Base-by-base conservation (phyloP, 352 stramenopile species). In the Phytopythium ostracodes region DNA sequence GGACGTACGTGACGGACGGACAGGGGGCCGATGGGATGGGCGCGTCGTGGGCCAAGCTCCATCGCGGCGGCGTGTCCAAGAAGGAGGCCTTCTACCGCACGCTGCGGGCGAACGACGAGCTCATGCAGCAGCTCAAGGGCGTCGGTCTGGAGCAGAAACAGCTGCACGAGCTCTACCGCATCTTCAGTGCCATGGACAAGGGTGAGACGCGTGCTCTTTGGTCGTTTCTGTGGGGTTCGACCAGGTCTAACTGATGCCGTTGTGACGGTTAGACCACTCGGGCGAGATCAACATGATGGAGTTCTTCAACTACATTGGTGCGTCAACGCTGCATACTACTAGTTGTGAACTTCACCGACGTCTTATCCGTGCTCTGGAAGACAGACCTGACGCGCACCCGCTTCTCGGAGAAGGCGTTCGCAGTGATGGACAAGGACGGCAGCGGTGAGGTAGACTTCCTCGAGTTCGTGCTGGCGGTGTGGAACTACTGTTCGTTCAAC, bases 401-500 rank as follows among this genome's bases (percentile, higher is more conserved):
- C 12, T 91, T 89, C 62, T 86, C 77, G 7, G 77, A 87, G 56
- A 91, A 91, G 53, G 79, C 79, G 5, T 91, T 91, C 62, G 65
- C 71, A 2, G 78, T 89, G 58, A 91, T 89, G 79, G 78, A 91
- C 62, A 73, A 66, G 29, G 81, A 91, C 59, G 69, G 74, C 25
- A 89, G 76, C 42, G 79, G 81, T 38, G 75, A 87, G 58, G 76
- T 91, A 29, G 77, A 91, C 66, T 91, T 88, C 51, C 66, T 89
- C 49, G 81, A 91, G 64, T 91, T 89, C 59, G 81, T 91, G 35
- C 56, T 89, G 56, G 72, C 77, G n/a, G 69, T 91, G 60, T 89
- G 79, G 81, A 88, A 91, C 66, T 89, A 89, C 55, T 91, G 81
- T 67, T 87, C 79, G n/a, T 89, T 89, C 62, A 87, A 64, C 40